These are phyloP conservation scores for Vanderwaltozyma polyspora DNA, from an alignment of 805 yeast genomes.

Conservation along the genomic window DNA sequence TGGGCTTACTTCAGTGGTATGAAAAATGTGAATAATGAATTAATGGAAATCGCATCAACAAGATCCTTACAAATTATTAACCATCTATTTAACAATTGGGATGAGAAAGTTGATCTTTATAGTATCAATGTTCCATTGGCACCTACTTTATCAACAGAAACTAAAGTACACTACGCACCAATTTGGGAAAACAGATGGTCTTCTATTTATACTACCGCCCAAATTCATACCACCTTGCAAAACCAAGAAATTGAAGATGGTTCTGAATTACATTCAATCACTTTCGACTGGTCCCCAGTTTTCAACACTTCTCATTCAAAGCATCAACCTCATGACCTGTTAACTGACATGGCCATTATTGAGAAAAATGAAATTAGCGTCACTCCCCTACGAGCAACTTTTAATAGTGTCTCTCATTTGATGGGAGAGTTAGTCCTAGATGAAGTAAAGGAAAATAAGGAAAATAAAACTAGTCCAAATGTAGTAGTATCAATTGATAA, in stretches of 20 bases:
- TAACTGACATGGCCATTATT: slow-evolving; percentile 57
- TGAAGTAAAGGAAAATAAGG: slow-evolving; percentile 4
- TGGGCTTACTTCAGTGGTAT: slow-evolving; percentile 59
- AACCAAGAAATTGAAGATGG: slow-evolving; percentile 39
- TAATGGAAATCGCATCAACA: slow-evolving; percentile 53
- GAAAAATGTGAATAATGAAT: slow-evolving; percentile 37
- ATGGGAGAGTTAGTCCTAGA: slow-evolving; percentile 10
- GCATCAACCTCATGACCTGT: slow-evolving; percentile 17
- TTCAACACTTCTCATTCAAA: slow-evolving; percentile 35
- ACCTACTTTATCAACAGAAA: slow-evolving; percentile 37
- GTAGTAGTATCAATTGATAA: slow-evolving; percentile 26
- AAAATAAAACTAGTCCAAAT: background rate
- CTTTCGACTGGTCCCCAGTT: slow-evolving; percentile 77
- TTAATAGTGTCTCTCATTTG: slow-evolving; percentile 28
- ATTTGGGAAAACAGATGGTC: slow-evolving; percentile 74
- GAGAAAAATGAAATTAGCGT: slow-evolving; percentile 54
- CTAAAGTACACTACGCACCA: slow-evolving; percentile 66
- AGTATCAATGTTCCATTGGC: slow-evolving; percentile 75
- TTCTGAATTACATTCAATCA: slow-evolving; percentile 32
- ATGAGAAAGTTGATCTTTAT: slow-evolving; percentile 51
- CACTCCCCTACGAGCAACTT: slow-evolving; percentile 64
- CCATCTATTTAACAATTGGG: slow-evolving; percentile 51
- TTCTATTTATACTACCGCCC: slow-evolving; percentile 38
- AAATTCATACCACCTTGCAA: slow-evolving; percentile 4
- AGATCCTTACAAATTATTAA: slow-evolving; percentile 54